phyloP scores from a whole-genome alignment of 1,139 yeast species.

The Tardiomyces depauwii region DNA sequence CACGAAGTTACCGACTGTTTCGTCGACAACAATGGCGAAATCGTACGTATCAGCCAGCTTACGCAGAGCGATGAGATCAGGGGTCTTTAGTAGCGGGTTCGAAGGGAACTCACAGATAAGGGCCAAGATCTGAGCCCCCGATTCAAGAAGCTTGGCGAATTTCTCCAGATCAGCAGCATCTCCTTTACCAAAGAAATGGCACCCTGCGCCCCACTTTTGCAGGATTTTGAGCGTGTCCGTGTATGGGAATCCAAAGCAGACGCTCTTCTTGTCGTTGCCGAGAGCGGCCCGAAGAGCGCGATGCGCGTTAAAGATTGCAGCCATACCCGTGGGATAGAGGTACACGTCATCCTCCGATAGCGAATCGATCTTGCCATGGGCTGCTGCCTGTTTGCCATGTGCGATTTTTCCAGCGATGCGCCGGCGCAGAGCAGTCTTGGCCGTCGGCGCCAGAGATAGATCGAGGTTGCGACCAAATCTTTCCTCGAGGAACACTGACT shows the following conservation, averaged over 20 bases:
- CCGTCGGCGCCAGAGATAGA: conserved; percentile 60
- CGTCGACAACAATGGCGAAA: conserved; percentile 80
- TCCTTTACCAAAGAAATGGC: conserved; percentile 74
- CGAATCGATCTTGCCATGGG: conserved; percentile 21
- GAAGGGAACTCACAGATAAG: conserved; percentile 92
- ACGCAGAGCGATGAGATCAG: conserved; percentile 56
- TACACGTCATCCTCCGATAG: conserved; percentile 57
- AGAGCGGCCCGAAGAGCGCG: conserved; percentile 37
- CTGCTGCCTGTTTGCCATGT: conserved; percentile 25
- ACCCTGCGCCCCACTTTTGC: conserved; percentile 76
- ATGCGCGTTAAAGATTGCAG: conserved; percentile 78
- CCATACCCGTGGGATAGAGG: conserved; percentile 87
- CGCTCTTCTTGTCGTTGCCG: conserved; percentile 39
- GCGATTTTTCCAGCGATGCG: conserved; percentile 54
- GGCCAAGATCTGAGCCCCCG: conserved; percentile 52
- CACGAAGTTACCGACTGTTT: conserved; percentile 83
- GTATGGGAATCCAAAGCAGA: conserved; percentile 91
- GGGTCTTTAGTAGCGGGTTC: conserved; percentile 78
- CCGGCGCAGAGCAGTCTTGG: conserved; percentile 60
- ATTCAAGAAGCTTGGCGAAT: conserved; percentile 46
- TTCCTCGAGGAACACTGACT: conserved; percentile 67
- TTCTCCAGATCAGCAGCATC: conserved; percentile 61
- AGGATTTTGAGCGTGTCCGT: conserved; percentile 83
- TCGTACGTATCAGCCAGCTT: conserved; percentile 54
- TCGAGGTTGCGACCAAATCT: conserved; percentile 85